A percentile compares a stretch with the other conserved stretches of the same genome.
phyloP scores from a whole-genome alignment of 2,329 filamentous ascomycete genomes.

The Penicillium thymicola region DNA sequence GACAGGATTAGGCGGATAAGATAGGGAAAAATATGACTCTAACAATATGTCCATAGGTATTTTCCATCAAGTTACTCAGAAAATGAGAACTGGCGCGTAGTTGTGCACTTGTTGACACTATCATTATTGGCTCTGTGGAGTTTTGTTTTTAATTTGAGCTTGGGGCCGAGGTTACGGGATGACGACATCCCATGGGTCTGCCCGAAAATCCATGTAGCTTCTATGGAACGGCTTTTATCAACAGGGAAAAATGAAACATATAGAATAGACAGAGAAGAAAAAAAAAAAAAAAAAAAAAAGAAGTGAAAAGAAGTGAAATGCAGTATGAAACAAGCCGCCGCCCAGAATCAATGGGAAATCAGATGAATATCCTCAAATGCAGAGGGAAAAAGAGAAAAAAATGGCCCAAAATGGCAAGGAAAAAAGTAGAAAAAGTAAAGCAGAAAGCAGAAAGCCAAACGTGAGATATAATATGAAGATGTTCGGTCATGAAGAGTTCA shows the following conservation, averaged over 20 bases:
- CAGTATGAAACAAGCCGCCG: neutral
- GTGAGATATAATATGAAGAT: conserved; percentile 4
- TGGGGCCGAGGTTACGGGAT: conserved; percentile 13
- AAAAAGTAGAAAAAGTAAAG: conserved; percentile 5
- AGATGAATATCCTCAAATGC: neutral
- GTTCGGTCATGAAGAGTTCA: conserved; percentile 11
- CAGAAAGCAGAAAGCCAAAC: conserved; percentile 1
- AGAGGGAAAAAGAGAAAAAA: neutral
- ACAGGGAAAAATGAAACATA: neutral
- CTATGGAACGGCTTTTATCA: neutral
- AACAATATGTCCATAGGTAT: too few species aligned
- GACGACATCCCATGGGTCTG: conserved; percentile 14
- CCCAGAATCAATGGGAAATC: neutral
- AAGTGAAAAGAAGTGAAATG: neutral
- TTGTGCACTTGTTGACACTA: neutral
- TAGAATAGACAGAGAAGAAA: neutral
- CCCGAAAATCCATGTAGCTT: conserved; percentile 1
- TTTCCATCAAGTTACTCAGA: neutral
- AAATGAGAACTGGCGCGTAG: neutral
- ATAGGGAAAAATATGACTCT: neutral
- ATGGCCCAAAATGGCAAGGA: conserved; percentile 4
- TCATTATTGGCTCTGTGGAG: neutral
- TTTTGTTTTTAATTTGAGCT: neutral
- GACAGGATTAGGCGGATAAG: neutral
- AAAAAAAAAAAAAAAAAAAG: neutral